Conservation (phyloP, 202 grass and related monocot genomes). For the Carex arenaria region DNA sequence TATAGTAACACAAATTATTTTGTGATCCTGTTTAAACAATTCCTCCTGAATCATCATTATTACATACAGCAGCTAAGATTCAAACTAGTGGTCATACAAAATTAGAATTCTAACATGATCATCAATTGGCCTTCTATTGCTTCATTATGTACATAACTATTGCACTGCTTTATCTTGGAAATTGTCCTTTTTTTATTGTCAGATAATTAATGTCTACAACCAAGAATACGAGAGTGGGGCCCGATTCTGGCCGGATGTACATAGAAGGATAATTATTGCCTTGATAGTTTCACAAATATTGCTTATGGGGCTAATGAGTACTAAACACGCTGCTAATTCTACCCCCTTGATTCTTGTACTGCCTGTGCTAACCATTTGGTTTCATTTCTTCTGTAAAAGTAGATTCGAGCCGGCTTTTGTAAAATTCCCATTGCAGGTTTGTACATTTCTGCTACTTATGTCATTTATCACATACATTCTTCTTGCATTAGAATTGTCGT, state of each 20-base stretch:
- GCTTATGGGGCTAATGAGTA: slow-evolving; percentile 78
- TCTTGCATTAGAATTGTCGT: not conserved
- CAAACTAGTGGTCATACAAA: not conserved
- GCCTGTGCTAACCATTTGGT: slow-evolving; percentile 81
- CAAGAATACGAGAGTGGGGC: slow-evolving; percentile 86
- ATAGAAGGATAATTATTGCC: slow-evolving; percentile 55
- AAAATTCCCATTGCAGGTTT: slow-evolving; percentile 80
- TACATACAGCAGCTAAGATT: not conserved
- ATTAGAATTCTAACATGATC: not conserved
- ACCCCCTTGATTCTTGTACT: slow-evolving; percentile 58
- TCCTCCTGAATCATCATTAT: not conserved
- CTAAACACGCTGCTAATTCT: slow-evolving; percentile 55
- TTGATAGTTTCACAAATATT: slow-evolving; percentile 83
- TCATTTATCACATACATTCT: not conserved
- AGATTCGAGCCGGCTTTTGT: slow-evolving; percentile 88
- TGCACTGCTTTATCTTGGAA: not conserved
- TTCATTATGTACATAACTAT: not conserved
- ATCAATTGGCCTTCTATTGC: not conserved
- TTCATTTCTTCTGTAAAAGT: slow-evolving; percentile 73
- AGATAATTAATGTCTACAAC: slow-evolving; percentile 97
- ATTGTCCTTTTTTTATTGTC: slow-evolving; percentile 23
- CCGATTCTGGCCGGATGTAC: slow-evolving; percentile 92
- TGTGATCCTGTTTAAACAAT: not conserved
- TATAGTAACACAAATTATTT: not conserved
- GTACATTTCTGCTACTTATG: not conserved